Conservation (phyloP, 1,139 yeast genomes). For the Diutina siamensis region DNA sequence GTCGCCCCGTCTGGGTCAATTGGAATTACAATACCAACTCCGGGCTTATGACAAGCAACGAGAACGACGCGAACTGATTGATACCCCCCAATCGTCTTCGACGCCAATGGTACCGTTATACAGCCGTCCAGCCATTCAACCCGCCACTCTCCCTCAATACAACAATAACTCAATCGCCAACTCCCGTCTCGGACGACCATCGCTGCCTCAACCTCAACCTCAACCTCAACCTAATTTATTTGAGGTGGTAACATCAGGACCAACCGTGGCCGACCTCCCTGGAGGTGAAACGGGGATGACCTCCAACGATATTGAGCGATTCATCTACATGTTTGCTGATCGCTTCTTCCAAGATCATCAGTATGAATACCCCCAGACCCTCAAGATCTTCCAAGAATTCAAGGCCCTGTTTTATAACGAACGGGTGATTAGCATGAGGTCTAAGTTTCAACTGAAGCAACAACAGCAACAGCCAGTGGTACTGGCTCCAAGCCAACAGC, state of each 20-base stretch:
- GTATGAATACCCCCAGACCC: slow-evolving; percentile 37
- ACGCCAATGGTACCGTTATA: not conserved
- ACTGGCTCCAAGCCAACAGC: not conserved
- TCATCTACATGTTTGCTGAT: slow-evolving; percentile 38
- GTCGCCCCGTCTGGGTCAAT: not conserved
- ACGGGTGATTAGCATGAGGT: slow-evolving; percentile 25
- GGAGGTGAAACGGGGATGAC: slow-evolving; percentile 14
- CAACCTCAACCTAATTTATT: slow-evolving; percentile 1
- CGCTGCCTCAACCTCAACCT: not conserved
- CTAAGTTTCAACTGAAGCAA: not conserved
- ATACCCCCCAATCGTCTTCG: not conserved
- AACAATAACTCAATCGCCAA: not conserved
- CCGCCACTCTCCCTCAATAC: not conserved
- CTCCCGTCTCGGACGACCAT: not conserved
- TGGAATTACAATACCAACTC: not conserved
- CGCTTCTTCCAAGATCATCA: slow-evolving; percentile 34
- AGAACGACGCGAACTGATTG: not conserved
- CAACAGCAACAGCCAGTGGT: not conserved
- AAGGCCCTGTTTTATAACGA: slow-evolving; percentile 41
- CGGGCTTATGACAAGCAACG: not conserved
- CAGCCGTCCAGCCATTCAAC: not conserved
- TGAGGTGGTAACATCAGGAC: not conserved
- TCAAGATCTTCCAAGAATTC: slow-evolving; percentile 38
- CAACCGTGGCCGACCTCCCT: slow-evolving; percentile 4
- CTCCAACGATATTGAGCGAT: slow-evolving; percentile 35